phyloP scores from a whole-genome alignment of 1,284 basidiomycete genomes.

The Ustilago xerochloae region DNA sequence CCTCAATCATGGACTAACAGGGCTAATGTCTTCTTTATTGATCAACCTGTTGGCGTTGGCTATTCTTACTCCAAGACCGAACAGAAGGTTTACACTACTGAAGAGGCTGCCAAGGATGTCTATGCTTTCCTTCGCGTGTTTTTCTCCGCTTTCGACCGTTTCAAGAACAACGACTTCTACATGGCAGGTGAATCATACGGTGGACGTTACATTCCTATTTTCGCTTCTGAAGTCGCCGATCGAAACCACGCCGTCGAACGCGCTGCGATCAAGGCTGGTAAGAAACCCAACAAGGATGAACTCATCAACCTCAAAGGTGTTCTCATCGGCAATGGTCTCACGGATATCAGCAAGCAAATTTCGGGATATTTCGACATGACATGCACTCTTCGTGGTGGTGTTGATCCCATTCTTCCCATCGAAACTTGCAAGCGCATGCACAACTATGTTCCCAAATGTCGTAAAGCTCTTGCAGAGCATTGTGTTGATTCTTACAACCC shows the following conservation, averaged over 20 bases:
- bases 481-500: slow-evolving; percentile 42
- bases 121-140: slow-evolving; percentile 69
- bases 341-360: slow-evolving; percentile 65
- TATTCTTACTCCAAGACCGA: slow-evolving; percentile 80
- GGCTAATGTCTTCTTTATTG: slow-evolving; percentile 78
- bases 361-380: slow-evolving; percentile 58
- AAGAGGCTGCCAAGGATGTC: slow-evolving; percentile 66
- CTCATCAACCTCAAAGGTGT: slow-evolving; percentile 80
- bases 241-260: slow-evolving; percentile 74
- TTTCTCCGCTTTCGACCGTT: slow-evolving; percentile 66
- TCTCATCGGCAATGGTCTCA: slow-evolving; percentile 78
- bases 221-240: slow-evolving; percentile 82
- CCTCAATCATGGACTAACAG: slow-evolving; percentile 76
- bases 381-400: slow-evolving; percentile 52
- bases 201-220: slow-evolving; percentile 84
- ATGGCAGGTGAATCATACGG: slow-evolving; percentile 66
- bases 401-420: slow-evolving; percentile 48
- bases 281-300: slow-evolving; percentile 71
- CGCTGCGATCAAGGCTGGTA: slow-evolving; percentile 70
- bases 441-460: slow-evolving; percentile 35
- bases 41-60: slow-evolving; percentile 78
- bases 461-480: slow-evolving; percentile 21
- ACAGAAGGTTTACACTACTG: slow-evolving; percentile 67
- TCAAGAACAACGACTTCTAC: slow-evolving; percentile 61
- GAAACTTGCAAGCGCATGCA: slow-evolving; percentile 51